Evolutionary conservation across 768 basidiomycete genomes (phyloP).

Genomic region (Termitomyces sp.): DNA sequence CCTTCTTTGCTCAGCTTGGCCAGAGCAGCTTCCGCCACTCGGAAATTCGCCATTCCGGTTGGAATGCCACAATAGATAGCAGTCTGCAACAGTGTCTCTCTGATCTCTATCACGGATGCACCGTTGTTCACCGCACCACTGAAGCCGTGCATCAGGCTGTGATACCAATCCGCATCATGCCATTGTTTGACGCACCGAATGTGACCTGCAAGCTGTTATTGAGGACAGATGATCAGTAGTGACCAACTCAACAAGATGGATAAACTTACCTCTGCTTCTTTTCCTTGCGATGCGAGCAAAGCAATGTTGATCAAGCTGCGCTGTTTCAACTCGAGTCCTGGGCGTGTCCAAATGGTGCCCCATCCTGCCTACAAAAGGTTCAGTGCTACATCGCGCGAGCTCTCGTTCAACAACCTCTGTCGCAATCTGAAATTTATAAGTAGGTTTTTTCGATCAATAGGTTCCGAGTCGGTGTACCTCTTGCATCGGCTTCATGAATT

Average conservation of each 20-base stretch:
- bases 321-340: conserved; percentile 44
- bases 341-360: conserved; percentile 48
- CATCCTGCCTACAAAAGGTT: conserved; percentile 34
- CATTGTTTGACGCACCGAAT: conserved; percentile 26
- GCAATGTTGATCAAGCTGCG: conserved; percentile 46
- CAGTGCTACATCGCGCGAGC: neutral
- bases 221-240: neutral
- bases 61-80: conserved; percentile 44
- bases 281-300: conserved; percentile 40
- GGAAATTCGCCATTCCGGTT: conserved; percentile 41
- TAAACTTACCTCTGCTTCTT: conserved; percentile 37
- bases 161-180: too few relatives aligned
- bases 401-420: conserved; percentile 30
- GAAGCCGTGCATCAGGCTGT: neutral
- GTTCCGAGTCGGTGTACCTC: conserved; percentile 23
- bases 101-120: conserved; percentile 40
- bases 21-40: conserved; percentile 38
- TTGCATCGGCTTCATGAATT: conserved; percentile 49
- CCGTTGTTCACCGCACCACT: conserved; percentile 47
- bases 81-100: conserved; percentile 42
- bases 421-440: conserved; percentile 25
- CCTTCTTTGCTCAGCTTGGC: conserved; percentile 38
- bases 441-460: neutral
- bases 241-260: too few relatives aligned
- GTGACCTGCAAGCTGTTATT: conserved; percentile 35